These are phyloP conservation scores for Plasmodium malariae DNA, from an alignment of 169 alveolate species.

Conservation along the genomic window DNA sequence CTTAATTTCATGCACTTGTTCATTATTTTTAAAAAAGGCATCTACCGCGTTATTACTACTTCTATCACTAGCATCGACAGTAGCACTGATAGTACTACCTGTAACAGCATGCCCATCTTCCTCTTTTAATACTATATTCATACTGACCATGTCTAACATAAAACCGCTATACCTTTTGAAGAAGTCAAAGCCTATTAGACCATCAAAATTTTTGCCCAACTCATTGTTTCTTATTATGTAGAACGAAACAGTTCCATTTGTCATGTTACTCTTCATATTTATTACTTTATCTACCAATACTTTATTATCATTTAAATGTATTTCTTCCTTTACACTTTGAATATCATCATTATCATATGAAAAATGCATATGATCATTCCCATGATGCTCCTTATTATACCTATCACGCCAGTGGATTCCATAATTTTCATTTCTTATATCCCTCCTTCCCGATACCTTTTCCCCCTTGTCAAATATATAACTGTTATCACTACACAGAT, in stretches of 20 bases:
- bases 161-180: constrained; percentile 12
- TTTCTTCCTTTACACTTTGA: constrained; percentile 12
- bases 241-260: neutral
- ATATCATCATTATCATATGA: neutral
- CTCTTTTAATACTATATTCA: constrained; percentile 1
- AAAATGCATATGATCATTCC: neutral
- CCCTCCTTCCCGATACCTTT: neutral
- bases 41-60: too few species aligned
- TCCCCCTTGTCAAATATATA: constrained; percentile 25
- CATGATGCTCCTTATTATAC: neutral
- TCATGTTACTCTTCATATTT: neutral
- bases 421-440: neutral
- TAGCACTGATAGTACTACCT: neutral
- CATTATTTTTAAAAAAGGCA: neutral
- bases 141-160: constrained; percentile 14
- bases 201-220: constrained; percentile 44
- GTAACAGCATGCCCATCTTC: neutral
- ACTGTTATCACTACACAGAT: constrained; percentile 70
- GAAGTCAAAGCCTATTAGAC: constrained; percentile 66
- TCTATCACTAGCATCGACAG: too few species aligned
- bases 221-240: constrained; percentile 32
- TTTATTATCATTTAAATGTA: constrained; percentile 19
- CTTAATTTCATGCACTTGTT: neutral
- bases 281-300: constrained; percentile 16
- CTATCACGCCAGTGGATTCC: neutral